A percentile compares a stretch with the other conserved stretches of the same genome.
These are phyloP conservation scores for Eucalyptus virginea DNA, from an alignment of 345 rosid genomes.

Conservation along the genomic window DNA sequence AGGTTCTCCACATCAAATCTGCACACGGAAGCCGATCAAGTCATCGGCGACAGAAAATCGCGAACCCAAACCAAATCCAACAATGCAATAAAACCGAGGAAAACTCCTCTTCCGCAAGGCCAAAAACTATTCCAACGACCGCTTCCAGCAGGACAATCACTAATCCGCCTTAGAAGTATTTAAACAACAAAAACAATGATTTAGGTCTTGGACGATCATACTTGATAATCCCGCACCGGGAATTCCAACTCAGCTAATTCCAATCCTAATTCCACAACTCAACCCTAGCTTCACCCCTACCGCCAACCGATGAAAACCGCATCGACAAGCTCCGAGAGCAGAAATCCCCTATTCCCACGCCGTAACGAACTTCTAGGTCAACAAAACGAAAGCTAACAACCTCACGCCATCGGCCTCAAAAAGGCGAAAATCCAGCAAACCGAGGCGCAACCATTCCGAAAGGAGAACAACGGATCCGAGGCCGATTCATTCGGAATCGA, in stretches of 20 bases:
- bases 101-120: neutral
- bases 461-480: neutral
- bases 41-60: neutral
- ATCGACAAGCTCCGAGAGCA: neutral
- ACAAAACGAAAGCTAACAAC: neutral
- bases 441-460: neutral
- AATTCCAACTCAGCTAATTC: neutral
- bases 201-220: neutral
- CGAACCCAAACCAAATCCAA: neutral
- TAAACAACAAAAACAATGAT: neutral
- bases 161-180: neutral
- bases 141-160: neutral
- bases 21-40: neutral
- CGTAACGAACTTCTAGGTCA: neutral
- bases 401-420: neutral
- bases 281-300: neutral
- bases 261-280: neutral
- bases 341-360: neutral
- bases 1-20: neutral
- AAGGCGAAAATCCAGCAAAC: neutral
- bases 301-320: neutral
- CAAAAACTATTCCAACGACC: fast-evolving
- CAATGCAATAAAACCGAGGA: neutral
- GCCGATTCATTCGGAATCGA: neutral
- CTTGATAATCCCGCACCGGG: neutral